Evolutionary conservation across 805 yeast genomes (phyloP).

Genomic region (Phaffomyces antillensis): DNA sequence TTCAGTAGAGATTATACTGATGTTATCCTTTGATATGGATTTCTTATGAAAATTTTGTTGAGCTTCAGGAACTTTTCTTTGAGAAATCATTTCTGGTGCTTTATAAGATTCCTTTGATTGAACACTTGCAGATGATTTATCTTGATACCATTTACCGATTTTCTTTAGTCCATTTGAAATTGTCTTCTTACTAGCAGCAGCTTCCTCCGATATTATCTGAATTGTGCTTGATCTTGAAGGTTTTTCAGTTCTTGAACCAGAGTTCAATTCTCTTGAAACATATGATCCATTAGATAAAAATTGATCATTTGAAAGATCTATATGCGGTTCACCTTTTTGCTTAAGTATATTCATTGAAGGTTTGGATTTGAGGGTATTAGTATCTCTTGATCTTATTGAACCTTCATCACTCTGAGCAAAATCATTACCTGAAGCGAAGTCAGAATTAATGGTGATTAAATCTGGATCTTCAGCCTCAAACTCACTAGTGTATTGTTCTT

Average conservation of each 20-base stretch:
- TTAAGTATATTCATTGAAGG: slow-evolving; percentile 7
- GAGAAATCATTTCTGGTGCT: slow-evolving; percentile 66
- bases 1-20: slow-evolving; percentile 4
- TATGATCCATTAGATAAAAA: slow-evolving; percentile 24
- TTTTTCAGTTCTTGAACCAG: background rate
- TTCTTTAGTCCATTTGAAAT: slow-evolving; percentile 45
- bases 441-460: background rate
- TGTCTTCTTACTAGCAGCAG: slow-evolving; percentile 28
- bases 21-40: slow-evolving; percentile 6
- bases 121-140: slow-evolving; percentile 12
- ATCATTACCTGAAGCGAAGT: slow-evolving; percentile 3
- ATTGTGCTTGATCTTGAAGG: slow-evolving; percentile 7
- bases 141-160: slow-evolving; percentile 64
- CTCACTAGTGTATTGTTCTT: slow-evolving; percentile 1
- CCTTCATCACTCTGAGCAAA: slow-evolving; percentile 6
- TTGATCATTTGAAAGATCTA: slow-evolving; percentile 22
- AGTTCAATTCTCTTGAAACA: slow-evolving; percentile 10
- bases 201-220: slow-evolving; percentile 19
- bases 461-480: slow-evolving; percentile 7
- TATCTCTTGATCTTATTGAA: slow-evolving; percentile 12
- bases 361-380: slow-evolving; percentile 1
- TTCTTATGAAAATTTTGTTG: background rate
- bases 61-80: slow-evolving; percentile 33
- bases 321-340: slow-evolving; percentile 18
- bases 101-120: slow-evolving; percentile 20